Percentiles rank a stretch among this genome's conserved stretches.
Evolutionary conservation across 139 green algal species (phyloP).

Genomic region (Tetratostichococcus sp.): DNA sequence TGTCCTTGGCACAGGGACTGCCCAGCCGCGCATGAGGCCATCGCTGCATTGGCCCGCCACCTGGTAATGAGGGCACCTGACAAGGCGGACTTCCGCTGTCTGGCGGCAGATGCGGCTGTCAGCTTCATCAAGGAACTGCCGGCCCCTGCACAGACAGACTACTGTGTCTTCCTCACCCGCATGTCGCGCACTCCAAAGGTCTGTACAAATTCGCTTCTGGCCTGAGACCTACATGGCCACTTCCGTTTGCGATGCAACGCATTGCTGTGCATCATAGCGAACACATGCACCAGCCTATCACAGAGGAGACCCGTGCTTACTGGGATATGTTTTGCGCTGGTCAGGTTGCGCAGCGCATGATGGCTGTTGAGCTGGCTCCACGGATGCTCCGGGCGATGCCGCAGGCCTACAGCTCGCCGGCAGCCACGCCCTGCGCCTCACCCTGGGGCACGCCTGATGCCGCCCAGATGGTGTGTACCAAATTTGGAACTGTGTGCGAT

Average conservation of each 20-base stretch:
- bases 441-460: no score
- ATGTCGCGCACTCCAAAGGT: constrained; percentile 38
- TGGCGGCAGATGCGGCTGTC: constrained; percentile 28
- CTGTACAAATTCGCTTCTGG: neutral
- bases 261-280: no score
- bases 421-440: constrained; percentile 2
- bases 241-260: no score
- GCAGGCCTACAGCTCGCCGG: constrained; percentile 22
- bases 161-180: constrained; percentile 33
- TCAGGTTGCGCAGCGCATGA: constrained; percentile 42
- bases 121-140: constrained; percentile 33
- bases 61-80: constrained; percentile 51
- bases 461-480: no score
- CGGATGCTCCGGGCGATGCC: constrained; percentile 43
- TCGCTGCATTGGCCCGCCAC: constrained; percentile 46
- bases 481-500: no score
- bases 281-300: no score
- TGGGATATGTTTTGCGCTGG: no score
- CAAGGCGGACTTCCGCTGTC: constrained; percentile 47
- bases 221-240: no score
- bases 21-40: constrained; percentile 26
- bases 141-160: constrained; percentile 22
- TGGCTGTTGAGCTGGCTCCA: constrained; percentile 54
- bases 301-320: no score
- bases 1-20: no score